These are phyloP conservation scores for Vanrija pseudolonga DNA, from an alignment of 1,284 basidiomycete genomes.

Conservation along the genomic window DNA sequence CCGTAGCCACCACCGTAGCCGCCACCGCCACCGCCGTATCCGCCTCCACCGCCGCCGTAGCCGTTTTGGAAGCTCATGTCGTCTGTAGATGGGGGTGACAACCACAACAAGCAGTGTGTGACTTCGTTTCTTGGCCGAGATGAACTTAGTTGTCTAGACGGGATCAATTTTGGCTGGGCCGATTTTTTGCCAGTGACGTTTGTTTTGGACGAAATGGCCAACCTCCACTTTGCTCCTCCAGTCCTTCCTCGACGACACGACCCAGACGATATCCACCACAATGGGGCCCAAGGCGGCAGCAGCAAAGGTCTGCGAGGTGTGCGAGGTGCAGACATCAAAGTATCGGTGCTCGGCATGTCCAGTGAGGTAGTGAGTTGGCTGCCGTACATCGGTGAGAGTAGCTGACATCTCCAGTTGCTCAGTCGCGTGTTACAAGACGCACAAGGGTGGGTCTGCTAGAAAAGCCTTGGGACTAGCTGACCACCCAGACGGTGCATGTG, in stretches of 20 bases:
- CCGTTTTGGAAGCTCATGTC: slow-evolving; percentile 39
- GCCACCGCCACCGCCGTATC: slow-evolving; percentile 10
- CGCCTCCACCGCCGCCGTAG: slow-evolving; percentile 18
- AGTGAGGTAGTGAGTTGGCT: slow-evolving; percentile 37
- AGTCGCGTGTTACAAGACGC: slow-evolving; percentile 45
- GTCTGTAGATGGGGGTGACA: neutral
- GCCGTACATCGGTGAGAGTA: neutral
- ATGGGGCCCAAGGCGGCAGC: slow-evolving; percentile 9
- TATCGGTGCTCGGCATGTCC: slow-evolving; percentile 46
- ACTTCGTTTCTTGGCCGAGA: neutral
- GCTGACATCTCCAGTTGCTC: slow-evolving; percentile 38
- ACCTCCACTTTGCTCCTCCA: neutral
- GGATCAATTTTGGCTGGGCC: neutral
- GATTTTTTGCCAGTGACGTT: neutral
- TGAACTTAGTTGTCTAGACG: neutral
- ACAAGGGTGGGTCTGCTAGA: slow-evolving; percentile 34
- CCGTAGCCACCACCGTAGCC: slow-evolving; percentile 15
- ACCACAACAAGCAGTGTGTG: neutral
- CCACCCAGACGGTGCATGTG: neutral
- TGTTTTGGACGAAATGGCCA: neutral
- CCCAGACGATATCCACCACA: too few relatives aligned
- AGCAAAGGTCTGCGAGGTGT: slow-evolving; percentile 30
- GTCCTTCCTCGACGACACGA: too few relatives aligned
- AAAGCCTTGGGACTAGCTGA: neutral
- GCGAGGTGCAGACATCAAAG: slow-evolving; percentile 29